Conservation (phyloP, 331 rosid genomes). For the Pyracantha coccinea region DNA sequence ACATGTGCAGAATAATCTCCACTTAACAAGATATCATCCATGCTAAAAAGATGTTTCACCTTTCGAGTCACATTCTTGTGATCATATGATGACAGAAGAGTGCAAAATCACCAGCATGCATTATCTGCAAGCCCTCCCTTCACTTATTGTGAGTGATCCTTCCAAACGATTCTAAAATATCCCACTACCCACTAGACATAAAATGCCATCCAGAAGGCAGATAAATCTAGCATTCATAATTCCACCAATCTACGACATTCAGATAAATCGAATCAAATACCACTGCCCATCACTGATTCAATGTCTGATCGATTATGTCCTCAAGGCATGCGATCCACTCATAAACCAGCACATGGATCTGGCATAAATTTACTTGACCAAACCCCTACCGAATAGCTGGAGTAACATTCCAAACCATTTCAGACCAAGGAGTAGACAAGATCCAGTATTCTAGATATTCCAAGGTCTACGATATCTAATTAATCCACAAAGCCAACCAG, state of each 20-base stretch:
- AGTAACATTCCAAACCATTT: background rate
- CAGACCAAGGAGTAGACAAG: background rate
- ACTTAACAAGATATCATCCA: constrained; percentile 23
- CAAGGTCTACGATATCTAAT: background rate
- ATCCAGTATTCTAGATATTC: background rate
- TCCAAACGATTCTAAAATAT: background rate
- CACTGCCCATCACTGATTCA: background rate
- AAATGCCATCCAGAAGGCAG: background rate
- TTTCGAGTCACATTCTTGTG: background rate
- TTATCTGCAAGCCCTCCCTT: background rate
- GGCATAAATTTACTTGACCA: background rate
- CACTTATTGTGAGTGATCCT: background rate
- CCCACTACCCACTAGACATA: background rate
- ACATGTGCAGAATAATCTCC: constrained; percentile 4
- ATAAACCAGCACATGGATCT: too few species aligned
- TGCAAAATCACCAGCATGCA: background rate
- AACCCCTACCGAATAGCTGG: background rate
- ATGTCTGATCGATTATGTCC: too few species aligned
- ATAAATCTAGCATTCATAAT: background rate
- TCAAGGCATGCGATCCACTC: too few species aligned
- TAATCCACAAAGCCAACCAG: background rate
- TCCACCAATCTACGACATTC: background rate
- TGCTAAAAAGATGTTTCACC: constrained; percentile 38
- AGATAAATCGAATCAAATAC: background rate
- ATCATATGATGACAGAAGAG: background rate